phyloP scores from a whole-genome alignment of 2,329 filamentous ascomycete genomes.

The Neopestalotiopsis sp. region DNA sequence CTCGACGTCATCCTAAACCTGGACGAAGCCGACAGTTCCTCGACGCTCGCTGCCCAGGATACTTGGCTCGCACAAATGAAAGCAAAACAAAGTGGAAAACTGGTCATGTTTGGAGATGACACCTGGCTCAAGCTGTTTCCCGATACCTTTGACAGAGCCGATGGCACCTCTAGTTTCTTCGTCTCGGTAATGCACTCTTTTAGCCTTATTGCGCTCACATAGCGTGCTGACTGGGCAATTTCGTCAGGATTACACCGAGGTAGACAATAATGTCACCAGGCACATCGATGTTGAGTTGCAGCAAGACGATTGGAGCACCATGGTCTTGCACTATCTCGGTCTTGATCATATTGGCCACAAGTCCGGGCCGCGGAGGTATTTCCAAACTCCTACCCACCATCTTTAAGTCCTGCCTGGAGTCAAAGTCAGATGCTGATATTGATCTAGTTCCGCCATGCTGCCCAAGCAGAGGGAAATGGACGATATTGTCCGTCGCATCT shows the following conservation, averaged over 20 bases:
- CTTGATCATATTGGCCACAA: slow-evolving; percentile 98
- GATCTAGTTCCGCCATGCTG: slow-evolving; percentile 81
- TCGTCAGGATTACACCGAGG: slow-evolving; percentile 89
- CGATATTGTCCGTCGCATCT: slow-evolving; percentile 76
- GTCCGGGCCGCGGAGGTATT: slow-evolving; percentile 80
- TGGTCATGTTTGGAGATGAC: slow-evolving; percentile 96
- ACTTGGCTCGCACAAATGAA: slow-evolving; percentile 96
- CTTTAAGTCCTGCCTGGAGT: background rate
- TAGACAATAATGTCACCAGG: slow-evolving; percentile 95
- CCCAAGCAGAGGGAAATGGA: slow-evolving; percentile 97
- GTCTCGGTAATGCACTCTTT: slow-evolving; percentile 73
- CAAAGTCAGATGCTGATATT: slow-evolving; percentile 7
- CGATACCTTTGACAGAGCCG: slow-evolving; percentile 80
- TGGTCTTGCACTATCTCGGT: slow-evolving; percentile 95
- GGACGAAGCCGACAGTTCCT: slow-evolving; percentile 90
- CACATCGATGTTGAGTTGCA: slow-evolving; percentile 80
- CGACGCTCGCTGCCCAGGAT: slow-evolving; percentile 86
- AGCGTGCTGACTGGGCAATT: slow-evolving; percentile 24
- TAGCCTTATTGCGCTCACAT: slow-evolving; percentile 36
- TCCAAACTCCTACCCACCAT: background rate
- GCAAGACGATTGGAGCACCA: slow-evolving; percentile 84
- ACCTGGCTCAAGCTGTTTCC: slow-evolving; percentile 99
- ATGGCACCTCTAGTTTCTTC: slow-evolving; percentile 98
- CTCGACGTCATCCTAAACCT: slow-evolving; percentile 96
- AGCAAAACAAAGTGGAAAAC: slow-evolving; percentile 70